Conservation (phyloP, 306 rosid species). For the Cucumis sativus region DNA sequence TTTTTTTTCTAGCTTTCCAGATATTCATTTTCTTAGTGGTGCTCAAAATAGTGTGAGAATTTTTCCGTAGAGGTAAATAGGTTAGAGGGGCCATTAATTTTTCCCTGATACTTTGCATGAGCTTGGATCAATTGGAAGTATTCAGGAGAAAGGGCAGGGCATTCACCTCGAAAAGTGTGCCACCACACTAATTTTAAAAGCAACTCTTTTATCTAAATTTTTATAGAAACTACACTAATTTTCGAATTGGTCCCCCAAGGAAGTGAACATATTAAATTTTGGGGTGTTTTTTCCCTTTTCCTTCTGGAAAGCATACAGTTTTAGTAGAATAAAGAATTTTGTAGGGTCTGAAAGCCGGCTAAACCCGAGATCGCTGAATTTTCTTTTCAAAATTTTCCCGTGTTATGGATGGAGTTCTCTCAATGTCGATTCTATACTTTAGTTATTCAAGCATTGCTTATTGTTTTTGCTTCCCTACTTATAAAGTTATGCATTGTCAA, state of each 20-base stretch:
- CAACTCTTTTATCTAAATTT: too few species aligned
- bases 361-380: neutral
- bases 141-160: too few species aligned
- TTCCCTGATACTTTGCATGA: neutral
- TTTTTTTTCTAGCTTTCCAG: neutral
- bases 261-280: neutral
- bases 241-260: too few species aligned
- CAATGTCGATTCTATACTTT: neutral
- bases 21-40: neutral
- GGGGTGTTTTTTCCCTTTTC: too few species aligned
- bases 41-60: neutral
- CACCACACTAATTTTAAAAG: too few species aligned
- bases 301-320: too few species aligned
- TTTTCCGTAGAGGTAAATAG: neutral
- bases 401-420: neutral
- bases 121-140: neutral
- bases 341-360: too few species aligned
- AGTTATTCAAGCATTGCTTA: neutral
- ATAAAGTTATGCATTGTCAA: neutral
- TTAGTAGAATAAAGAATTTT: neutral
- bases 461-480: neutral
- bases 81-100: neutral
- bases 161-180: too few species aligned
- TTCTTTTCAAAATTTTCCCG: neutral
- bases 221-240: too few species aligned